Percentiles rank a stretch among this genome's conserved stretches.
Conservation (phyloP, 2,329 filamentous ascomycete genomes). For the Gyromitra esculenta region DNA sequence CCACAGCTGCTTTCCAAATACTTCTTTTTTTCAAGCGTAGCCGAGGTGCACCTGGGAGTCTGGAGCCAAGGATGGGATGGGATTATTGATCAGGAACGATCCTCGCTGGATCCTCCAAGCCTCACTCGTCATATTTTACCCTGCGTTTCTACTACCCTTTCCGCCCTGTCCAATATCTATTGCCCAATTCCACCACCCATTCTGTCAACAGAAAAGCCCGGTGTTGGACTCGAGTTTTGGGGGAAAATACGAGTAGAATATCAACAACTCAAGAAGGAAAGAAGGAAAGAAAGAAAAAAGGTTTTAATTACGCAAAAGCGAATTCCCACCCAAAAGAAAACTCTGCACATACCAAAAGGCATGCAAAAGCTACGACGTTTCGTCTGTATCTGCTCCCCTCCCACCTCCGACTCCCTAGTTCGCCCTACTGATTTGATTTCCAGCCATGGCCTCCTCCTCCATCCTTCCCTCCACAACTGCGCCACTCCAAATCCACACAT, state of each 20-base stretch:
- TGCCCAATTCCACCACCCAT: background rate
- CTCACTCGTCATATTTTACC: slow-evolving; percentile 18
- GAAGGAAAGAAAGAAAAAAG: background rate
- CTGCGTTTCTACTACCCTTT: background rate
- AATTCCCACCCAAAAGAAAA: background rate
- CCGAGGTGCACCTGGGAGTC: background rate
- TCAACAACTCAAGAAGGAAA: background rate
- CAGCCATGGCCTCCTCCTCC: slow-evolving; percentile 31
- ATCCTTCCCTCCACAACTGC: slow-evolving; percentile 62
- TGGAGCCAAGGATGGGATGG: slow-evolving; percentile 14
- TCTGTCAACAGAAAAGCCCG: background rate
- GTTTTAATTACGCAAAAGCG: slow-evolving; percentile 4
- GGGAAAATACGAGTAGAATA: background rate
- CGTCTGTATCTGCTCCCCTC: slow-evolving; percentile 28
- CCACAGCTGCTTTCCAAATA: too few species aligned
- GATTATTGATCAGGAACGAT: slow-evolving; percentile 29
- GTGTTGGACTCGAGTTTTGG: background rate
- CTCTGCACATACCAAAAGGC: slow-evolving; percentile 8
- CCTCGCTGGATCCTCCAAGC: slow-evolving; percentile 2
- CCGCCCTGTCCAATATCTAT: background rate
- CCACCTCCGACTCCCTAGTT: background rate
- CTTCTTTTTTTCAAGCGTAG: background rate
- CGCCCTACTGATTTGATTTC: slow-evolving; percentile 8
- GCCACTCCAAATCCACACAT: slow-evolving; percentile 77
- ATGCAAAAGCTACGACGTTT: slow-evolving; percentile 42